Percentiles rank a stretch among this genome's conserved stretches.
Conservation (phyloP, 2,329 filamentous ascomycete genomes). For the Trichophyton rubrum region DNA sequence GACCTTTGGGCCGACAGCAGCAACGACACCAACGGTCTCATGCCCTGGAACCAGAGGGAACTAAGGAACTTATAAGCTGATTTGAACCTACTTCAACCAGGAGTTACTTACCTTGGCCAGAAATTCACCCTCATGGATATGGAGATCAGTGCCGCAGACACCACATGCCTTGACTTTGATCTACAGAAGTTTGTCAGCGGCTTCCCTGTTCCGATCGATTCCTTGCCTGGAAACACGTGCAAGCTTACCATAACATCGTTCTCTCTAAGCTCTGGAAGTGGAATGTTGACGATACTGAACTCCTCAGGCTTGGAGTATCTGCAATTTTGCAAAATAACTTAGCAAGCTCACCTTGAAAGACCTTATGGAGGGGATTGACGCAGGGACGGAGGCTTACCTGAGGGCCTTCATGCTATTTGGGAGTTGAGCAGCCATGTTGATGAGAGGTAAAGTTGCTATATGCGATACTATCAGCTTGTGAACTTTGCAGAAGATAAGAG, state of each 20-base stretch:
- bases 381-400: conserved; percentile 32
- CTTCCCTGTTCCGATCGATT: neutral
- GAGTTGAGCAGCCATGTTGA: conserved; percentile 27
- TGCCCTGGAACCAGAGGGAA: conserved; percentile 57
- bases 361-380: too few relatives aligned
- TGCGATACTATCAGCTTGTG: neutral
- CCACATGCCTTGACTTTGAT: conserved; percentile 57
- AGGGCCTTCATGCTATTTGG: conserved; percentile 51
- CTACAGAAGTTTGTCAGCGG: conserved; percentile 22
- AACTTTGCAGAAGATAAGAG: neutral
- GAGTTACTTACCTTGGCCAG: conserved; percentile 36
- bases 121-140: conserved; percentile 54
- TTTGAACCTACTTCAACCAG: neutral
- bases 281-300: conserved; percentile 49
- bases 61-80: conserved; percentile 19
- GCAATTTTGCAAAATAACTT: neutral
- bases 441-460: neutral
- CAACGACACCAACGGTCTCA: conserved; percentile 55
- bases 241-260: conserved; percentile 44
- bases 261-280: conserved; percentile 48
- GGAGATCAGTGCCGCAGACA: conserved; percentile 47
- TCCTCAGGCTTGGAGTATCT: conserved; percentile 51
- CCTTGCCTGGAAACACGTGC: neutral
- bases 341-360: neutral
- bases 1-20: conserved; percentile 46